Evolutionary conservation across 345 rosid genomes (phyloP).

Genomic region (Lenwebbia sp.): DNA sequence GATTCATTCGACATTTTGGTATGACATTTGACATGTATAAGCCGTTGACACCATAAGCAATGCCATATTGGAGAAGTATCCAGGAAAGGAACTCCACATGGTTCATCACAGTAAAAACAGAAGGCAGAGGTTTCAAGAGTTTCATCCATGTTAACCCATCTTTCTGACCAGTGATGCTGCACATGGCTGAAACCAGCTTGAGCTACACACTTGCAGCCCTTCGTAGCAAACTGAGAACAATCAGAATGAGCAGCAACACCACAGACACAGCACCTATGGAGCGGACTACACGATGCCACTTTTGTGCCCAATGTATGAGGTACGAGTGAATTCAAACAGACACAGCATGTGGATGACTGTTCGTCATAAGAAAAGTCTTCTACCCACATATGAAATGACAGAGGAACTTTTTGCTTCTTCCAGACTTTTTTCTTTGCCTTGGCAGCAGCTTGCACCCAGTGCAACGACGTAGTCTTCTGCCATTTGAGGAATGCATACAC

Average conservation of each 20-base stretch:
- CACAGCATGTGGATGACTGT: conserved; percentile 53
- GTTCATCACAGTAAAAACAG: conserved; percentile 60
- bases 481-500: conserved; percentile 38
- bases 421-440: conserved; percentile 42
- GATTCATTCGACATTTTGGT: conserved; percentile 47
- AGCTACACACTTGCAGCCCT: conserved; percentile 56
- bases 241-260: conserved; percentile 56
- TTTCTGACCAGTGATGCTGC: conserved; percentile 58
- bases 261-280: conserved; percentile 47
- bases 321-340: conserved; percentile 40
- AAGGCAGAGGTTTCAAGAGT: conserved; percentile 47
- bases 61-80: conserved; percentile 66
- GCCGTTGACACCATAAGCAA: conserved; percentile 67
- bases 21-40: conserved; percentile 58
- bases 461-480: conserved; percentile 43
- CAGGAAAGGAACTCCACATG: conserved; percentile 56
- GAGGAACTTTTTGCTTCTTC: conserved; percentile 47
- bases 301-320: conserved; percentile 21
- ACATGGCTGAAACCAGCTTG: conserved; percentile 46
- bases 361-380: conserved; percentile 35
- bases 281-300: conserved; percentile 22
- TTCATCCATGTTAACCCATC: conserved; percentile 58
- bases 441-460: conserved; percentile 61
- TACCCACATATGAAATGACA: conserved; percentile 46
- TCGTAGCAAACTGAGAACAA: conserved; percentile 52